phyloP scores from a whole-genome alignment of 768 basidiomycete species.

The Roridomyces roridus region DNA sequence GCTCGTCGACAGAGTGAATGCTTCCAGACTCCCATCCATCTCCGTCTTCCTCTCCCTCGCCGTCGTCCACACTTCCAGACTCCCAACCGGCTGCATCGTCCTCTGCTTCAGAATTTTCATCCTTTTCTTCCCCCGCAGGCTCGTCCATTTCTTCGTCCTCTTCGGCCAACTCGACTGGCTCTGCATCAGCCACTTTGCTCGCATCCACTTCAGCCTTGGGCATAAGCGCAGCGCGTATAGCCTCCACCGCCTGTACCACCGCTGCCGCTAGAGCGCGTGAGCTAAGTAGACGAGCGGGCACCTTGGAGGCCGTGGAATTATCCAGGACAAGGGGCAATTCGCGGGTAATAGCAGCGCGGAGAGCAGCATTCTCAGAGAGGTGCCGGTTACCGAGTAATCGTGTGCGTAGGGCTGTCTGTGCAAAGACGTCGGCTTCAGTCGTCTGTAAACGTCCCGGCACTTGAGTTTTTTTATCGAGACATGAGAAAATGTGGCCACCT shows the following conservation, averaged over 20 bases:
- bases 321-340: constrained; percentile 44
- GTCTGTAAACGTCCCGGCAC: constrained; percentile 44
- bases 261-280: constrained; percentile 74
- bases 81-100: constrained; percentile 45
- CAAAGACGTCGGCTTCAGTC: constrained; percentile 63
- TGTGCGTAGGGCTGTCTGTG: constrained; percentile 66
- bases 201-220: constrained; percentile 23
- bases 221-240: constrained; percentile 51
- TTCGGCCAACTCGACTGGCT: not conserved
- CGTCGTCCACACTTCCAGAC: constrained; percentile 47
- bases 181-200: not conserved
- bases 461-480: constrained; percentile 1
- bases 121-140: constrained; percentile 17
- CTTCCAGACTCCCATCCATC: constrained; percentile 65
- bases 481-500: constrained; percentile 49
- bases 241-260: constrained; percentile 56
- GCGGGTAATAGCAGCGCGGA: constrained; percentile 50
- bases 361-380: constrained; percentile 54
- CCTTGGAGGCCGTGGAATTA: constrained; percentile 43
- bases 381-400: constrained; percentile 78
- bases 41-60: constrained; percentile 37
- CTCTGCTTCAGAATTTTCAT: constrained; percentile 33
- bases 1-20: constrained; percentile 36
- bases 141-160: constrained; percentile 9
- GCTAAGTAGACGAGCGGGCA: constrained; percentile 76